phyloP scores from a whole-genome alignment of 2,329 filamentous ascomycete genomes.

The Neocucurbitaria cava region DNA sequence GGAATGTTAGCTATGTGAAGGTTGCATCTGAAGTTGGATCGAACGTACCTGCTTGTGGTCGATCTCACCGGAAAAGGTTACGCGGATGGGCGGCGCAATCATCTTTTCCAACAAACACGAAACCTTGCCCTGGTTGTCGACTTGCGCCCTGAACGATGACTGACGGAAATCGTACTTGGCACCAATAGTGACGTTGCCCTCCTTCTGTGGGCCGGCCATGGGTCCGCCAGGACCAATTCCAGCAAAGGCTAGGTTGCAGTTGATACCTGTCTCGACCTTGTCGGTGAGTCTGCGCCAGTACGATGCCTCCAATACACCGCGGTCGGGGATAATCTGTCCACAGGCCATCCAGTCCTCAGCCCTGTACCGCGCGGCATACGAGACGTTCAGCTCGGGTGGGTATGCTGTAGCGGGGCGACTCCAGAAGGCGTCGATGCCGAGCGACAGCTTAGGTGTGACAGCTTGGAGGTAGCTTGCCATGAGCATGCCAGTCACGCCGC shows the following conservation, averaged over 20 bases:
- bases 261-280: slow-evolving; percentile 94
- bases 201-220: slow-evolving; percentile 76
- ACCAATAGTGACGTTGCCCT: slow-evolving; percentile 89
- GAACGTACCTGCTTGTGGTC: slow-evolving; percentile 89
- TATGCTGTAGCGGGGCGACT: slow-evolving; percentile 83
- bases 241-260: slow-evolving; percentile 86
- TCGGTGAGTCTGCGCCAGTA: slow-evolving; percentile 95
- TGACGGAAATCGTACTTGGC: slow-evolving; percentile 99
- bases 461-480: slow-evolving; percentile 96
- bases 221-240: slow-evolving; percentile 65
- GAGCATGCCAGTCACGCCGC: slow-evolving; percentile 91
- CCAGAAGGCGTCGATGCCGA: slow-evolving; percentile 94
- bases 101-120: slow-evolving; percentile 94
- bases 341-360: slow-evolving; percentile 90
- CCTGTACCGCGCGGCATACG: slow-evolving; percentile 92
- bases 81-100: slow-evolving; percentile 86
- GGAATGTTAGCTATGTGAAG: slow-evolving; percentile 27
- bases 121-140: slow-evolving; percentile 94
- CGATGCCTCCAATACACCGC: slow-evolving; percentile 79
- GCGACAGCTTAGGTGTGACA: slow-evolving; percentile 81
- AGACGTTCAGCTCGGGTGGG: slow-evolving; percentile 88
- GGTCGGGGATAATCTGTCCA: slow-evolving; percentile 86
- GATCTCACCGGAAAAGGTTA: slow-evolving; percentile 96
- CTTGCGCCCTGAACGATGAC: slow-evolving; percentile 92
- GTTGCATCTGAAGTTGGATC: not conserved